Percentiles rank a stretch among this genome's conserved stretches.
These are phyloP conservation scores for Carex scoparia DNA, from an alignment of 176 grass and related monocot genomes.

Conservation along the genomic window DNA sequence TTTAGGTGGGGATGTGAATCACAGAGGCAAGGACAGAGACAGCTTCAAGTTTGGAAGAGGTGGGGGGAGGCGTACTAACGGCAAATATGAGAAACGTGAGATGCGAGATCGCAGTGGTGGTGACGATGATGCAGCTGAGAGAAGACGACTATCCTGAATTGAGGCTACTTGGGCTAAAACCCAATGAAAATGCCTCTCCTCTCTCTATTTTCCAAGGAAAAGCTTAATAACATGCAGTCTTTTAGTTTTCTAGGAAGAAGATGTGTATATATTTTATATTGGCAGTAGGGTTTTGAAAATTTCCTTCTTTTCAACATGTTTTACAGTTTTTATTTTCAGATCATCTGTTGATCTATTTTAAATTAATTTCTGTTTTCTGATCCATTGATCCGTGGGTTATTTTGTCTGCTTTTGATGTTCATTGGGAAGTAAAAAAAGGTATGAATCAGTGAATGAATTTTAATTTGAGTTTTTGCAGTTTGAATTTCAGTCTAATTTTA, in stretches of 20 bases:
- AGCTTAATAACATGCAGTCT: neutral
- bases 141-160: constrained; percentile 33
- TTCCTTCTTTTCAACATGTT: neutral
- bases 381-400: neutral
- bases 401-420: constrained; percentile 2
- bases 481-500: neutral
- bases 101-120: constrained; percentile 18
- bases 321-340: constrained; percentile 21
- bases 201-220: neutral
- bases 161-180: neutral
- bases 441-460: constrained; percentile 9
- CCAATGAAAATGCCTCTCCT: neutral
- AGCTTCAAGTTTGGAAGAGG: constrained; percentile 24
- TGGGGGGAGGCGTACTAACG: neutral
- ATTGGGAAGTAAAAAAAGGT: neutral
- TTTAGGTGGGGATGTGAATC: constrained; percentile 32
- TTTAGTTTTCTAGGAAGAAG: constrained; percentile 2
- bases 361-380: constrained; percentile 21
- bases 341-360: constrained; percentile 23
- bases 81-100: constrained; percentile 12
- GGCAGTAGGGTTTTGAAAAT: constrained; percentile 17
- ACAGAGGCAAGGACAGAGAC: constrained; percentile 35
- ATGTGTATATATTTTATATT: constrained; percentile 22
- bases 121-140: constrained; percentile 17
- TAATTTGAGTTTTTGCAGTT: neutral